Percentiles rank a stretch among this genome's conserved stretches.
Evolutionary conservation across 176 grass and related monocot genomes (phyloP).

Genomic region (Poa pratensis): DNA sequence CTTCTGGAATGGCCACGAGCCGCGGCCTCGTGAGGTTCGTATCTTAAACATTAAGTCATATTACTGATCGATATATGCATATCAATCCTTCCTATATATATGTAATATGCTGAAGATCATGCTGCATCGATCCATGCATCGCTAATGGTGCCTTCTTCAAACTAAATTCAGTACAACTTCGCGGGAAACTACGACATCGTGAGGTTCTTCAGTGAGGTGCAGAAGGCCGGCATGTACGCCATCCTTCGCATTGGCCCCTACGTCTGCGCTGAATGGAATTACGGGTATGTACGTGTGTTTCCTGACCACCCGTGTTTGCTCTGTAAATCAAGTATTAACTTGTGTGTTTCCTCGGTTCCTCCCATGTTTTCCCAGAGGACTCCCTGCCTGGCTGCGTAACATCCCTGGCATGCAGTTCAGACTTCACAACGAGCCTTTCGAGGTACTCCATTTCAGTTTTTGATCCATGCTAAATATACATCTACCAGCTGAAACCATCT

Average conservation of each 20-base stretch:
- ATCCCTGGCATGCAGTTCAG: constrained; percentile 62
- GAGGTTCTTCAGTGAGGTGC: constrained; percentile 64
- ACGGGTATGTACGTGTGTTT: constrained; percentile 42
- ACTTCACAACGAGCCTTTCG: constrained; percentile 61
- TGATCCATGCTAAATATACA: not conserved
- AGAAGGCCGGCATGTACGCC: constrained; percentile 63
- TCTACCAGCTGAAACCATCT: not conserved
- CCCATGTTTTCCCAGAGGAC: constrained; percentile 41
- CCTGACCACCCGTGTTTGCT: not conserved
- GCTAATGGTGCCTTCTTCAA: not conserved
- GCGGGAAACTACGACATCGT: constrained; percentile 57
- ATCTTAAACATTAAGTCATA: not conserved
- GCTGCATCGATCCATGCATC: not conserved
- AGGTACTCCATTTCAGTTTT: constrained; percentile 30
- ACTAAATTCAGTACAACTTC: constrained; percentile 54
- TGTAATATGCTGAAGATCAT: not conserved
- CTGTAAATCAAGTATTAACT: not conserved
- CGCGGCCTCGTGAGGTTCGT: constrained; percentile 40
- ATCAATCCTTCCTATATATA: not conserved
- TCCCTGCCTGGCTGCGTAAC: constrained; percentile 61
- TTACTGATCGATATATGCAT: not conserved
- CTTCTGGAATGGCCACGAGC: constrained; percentile 74
- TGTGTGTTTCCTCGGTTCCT: not conserved
- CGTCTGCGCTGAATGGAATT: constrained; percentile 78
- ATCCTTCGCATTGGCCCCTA: constrained; percentile 80